These are phyloP conservation scores for Cystoisospora suis DNA, from an alignment of 169 alveolate genomes.

Conservation along the genomic window DNA sequence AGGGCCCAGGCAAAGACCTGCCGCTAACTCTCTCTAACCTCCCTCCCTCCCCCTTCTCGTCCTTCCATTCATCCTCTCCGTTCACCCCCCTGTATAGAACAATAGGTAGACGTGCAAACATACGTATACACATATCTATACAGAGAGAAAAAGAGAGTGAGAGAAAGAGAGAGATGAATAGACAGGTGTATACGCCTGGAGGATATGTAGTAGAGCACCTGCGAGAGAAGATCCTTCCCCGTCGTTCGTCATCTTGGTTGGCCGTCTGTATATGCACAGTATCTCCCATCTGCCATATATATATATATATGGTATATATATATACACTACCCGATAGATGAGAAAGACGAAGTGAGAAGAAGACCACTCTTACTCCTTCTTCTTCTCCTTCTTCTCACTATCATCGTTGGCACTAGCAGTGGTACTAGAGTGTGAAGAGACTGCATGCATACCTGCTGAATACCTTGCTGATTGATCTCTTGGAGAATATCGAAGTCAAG, in stretches of 20 bases:
- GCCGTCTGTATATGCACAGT: no score
- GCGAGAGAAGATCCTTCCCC: no score
- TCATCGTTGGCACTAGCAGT: neutral
- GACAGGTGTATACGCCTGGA: neutral
- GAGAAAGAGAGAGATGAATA: neutral
- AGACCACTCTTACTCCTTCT: no score
- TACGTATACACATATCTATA: neutral
- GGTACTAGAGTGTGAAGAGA: no score
- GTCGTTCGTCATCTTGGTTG: no score
- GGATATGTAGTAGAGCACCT: no score
- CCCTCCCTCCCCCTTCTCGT: no score
- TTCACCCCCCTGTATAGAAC: no score
- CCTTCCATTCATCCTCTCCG: no score
- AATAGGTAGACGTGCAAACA: neutral
- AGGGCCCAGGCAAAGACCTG: no score
- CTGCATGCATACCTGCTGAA: conserved; percentile 18
- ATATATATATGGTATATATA: neutral
- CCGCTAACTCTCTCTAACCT: no score
- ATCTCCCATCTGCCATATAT: neutral
- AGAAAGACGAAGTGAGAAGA: neutral
- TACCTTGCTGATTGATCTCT: conserved; percentile 1
- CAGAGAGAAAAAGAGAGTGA: neutral
- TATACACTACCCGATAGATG: neutral
- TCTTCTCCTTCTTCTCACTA: neutral
- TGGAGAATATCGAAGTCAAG: neutral